Evolutionary conservation across 331 rosid genomes (phyloP), one percentile per base, ranked within the genome.

Genomic region (Cydonia oblonga): DNA sequence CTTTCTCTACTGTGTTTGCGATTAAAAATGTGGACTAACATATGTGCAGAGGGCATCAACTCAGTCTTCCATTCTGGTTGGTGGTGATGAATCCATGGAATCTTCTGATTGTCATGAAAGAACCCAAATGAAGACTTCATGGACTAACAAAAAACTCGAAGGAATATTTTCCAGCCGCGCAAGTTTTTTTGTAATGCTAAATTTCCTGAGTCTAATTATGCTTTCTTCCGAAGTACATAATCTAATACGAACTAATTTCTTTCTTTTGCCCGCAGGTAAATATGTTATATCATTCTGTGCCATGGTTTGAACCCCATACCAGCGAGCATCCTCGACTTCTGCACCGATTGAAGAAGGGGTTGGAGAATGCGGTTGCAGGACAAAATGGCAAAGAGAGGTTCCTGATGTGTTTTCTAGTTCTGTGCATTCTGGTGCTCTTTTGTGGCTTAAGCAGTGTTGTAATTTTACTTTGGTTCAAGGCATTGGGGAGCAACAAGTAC

Each of bases 371-470:
- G 30, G 49, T 70, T 52, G 75, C 64, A 67, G 70, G 78, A 23
- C 60, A 61, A 29, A 79, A 53, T 44, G 59, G n/a, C 29, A 73
- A 46, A 29, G 71, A 73, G 51, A 60, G 71, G 35, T 52, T 54
- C 23, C 20, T 73, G 57, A 8, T 68, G 33, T 79, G 53, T 61
- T 42, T 19, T 64, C 22, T 79, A 9, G 20, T 51, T 40, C 25
- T 59, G 7, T 67, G 64, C 35, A 9, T 68, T 73, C 59, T 78
- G 75, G 60, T 73, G 75, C 63, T 78, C 74, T 33, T 78, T 16
- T 73, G 65, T 60, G 70, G 60, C 49, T 59, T 67, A 24, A 32
- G 58, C 35, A 73, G 32, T 35, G 58, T 66, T 35, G 18, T 60
- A 19, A 49, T 78, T 32, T 72, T 78, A 35, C 29, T 73, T 23